These are phyloP conservation scores for Phytophthora pisi DNA, from an alignment of 352 stramenopile species.

Conservation along the genomic window DNA sequence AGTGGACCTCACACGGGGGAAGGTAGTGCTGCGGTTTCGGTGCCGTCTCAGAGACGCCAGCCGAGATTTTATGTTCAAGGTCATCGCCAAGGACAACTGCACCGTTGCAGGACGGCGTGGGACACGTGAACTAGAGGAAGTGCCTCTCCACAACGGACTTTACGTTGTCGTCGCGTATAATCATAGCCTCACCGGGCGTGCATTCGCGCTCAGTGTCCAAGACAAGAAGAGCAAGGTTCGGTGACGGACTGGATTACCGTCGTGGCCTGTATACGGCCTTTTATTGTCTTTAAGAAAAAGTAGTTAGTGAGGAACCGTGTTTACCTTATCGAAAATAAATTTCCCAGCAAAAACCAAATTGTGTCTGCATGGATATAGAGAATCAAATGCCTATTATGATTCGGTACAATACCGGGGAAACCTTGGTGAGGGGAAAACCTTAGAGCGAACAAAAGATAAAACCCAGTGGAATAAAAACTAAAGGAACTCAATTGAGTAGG, in stretches of 20 bases:
- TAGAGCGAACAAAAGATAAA: slow-evolving; percentile 1
- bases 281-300: too few species aligned
- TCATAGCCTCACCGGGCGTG: too few species aligned
- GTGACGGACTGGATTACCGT: too few species aligned
- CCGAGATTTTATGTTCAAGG: background rate
- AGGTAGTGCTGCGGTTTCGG: background rate
- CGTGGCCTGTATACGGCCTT: too few species aligned
- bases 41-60: background rate
- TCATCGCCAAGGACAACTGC: background rate
- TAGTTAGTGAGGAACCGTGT: too few species aligned
- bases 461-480: background rate
- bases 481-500: slow-evolving; percentile 7
- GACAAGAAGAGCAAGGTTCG: too few species aligned
- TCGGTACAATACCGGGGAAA: background rate
- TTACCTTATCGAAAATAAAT: too few species aligned
- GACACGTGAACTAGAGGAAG: background rate
- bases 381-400: too few species aligned
- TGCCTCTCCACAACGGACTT: background rate
- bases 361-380: too few species aligned
- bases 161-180: background rate
- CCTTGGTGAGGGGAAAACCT: slow-evolving; percentile 3
- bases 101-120: background rate
- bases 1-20: background rate
- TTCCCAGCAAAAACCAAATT: too few species aligned
- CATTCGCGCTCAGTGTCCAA: too few species aligned